Evolutionary conservation across 495 filamentous ascomycete genomes (phyloP).

Genomic region (Tuber indicum): DNA sequence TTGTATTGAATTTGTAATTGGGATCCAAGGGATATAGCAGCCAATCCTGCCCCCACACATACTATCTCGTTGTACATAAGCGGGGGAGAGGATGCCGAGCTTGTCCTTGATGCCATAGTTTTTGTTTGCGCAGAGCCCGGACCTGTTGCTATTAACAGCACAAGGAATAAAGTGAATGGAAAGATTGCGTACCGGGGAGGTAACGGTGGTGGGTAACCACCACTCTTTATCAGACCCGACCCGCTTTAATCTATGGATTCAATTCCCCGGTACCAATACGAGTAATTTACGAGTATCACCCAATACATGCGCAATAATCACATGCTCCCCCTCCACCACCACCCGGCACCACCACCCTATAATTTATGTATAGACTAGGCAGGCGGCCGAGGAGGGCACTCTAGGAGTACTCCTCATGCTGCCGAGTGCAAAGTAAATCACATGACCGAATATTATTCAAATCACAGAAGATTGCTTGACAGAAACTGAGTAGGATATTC

Average conservation of each 20-base stretch:
- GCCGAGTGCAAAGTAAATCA: too few species aligned
- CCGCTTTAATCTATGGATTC: neutral
- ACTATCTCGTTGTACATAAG: neutral
- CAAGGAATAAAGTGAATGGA: neutral
- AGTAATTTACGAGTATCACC: too few species aligned
- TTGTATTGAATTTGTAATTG: conserved; percentile 7
- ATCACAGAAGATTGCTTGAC: too few species aligned
- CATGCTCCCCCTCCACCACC: too few species aligned
- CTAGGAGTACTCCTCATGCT: too few species aligned
- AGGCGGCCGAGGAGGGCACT: too few species aligned
- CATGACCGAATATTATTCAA: too few species aligned
- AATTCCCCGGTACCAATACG: neutral
- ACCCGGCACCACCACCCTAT: too few species aligned
- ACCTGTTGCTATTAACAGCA: neutral
- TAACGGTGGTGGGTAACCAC: neutral
- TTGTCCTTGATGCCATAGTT: neutral
- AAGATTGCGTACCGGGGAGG: neutral
- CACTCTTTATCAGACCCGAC: neutral
- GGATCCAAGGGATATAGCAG: conserved; percentile 10
- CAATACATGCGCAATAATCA: too few species aligned
- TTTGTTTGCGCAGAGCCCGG: neutral
- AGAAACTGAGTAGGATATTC: too few species aligned
- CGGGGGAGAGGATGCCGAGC: neutral
- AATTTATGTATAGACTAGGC: too few species aligned
- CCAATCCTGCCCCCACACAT: conserved; percentile 8